Evolutionary conservation across 2,329 filamentous ascomycete genomes (phyloP).

Genomic region (Diaporthe vexans): DNA sequence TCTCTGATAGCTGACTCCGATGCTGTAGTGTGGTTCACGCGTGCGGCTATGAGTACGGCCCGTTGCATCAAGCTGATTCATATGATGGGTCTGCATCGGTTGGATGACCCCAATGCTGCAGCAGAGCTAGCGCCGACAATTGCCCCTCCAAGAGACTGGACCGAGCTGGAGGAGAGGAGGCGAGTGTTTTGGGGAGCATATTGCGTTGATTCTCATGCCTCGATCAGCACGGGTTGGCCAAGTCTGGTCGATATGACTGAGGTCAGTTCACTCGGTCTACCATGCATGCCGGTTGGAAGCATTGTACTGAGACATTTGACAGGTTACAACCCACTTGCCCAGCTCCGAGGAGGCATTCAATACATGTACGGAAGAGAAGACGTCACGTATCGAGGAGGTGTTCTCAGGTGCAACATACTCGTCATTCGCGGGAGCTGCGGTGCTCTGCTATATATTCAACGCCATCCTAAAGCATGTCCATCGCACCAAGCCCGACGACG

Average conservation of each 20-base stretch:
- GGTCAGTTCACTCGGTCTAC: constrained; percentile 50
- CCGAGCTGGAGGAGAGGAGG: constrained; percentile 81
- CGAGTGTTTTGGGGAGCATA: constrained; percentile 90
- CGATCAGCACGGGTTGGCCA: constrained; percentile 92
- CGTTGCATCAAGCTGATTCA: constrained; percentile 78
- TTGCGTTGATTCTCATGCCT: constrained; percentile 85
- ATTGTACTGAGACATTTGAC: constrained; percentile 16
- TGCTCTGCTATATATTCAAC: constrained; percentile 85
- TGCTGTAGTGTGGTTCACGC: constrained; percentile 77
- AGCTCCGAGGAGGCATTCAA: constrained; percentile 83
- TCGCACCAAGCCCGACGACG: constrained; percentile 76
- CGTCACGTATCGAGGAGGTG: constrained; percentile 74
- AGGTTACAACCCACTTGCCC: constrained; percentile 85
- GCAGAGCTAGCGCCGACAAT: constrained; percentile 77
- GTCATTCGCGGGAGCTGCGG: constrained; percentile 78
- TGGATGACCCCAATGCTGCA: constrained; percentile 76
- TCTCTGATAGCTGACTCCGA: background rate
- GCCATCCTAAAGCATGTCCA: constrained; percentile 86
- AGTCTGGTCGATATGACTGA: constrained; percentile 83
- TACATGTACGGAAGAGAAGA: constrained; percentile 72
- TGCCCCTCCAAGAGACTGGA: constrained; percentile 82
- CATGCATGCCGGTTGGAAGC: constrained; percentile 10
- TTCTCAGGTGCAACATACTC: constrained; percentile 75
- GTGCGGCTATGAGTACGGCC: constrained; percentile 86
- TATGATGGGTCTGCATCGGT: constrained; percentile 87